phyloP scores from a whole-genome alignment of 345 rosid genomes.

The Dimocarpus longan region DNA sequence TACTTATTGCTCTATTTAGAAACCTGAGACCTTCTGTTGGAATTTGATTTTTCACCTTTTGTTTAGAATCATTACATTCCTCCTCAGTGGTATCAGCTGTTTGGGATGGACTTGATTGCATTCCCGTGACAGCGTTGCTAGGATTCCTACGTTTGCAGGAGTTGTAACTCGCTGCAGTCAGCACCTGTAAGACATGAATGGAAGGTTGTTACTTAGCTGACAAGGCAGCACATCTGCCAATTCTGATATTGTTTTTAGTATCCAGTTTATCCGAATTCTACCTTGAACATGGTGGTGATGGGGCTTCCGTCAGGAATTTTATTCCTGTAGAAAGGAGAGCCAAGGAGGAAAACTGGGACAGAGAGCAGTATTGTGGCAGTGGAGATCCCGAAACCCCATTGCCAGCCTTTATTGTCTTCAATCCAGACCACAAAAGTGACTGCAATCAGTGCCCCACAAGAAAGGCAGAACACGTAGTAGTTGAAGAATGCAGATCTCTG shows the following conservation, averaged over 20 bases:
- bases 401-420: constrained; percentile 95
- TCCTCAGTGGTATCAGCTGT: constrained; percentile 34
- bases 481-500: constrained; percentile 87
- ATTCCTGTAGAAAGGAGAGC: constrained; percentile 62
- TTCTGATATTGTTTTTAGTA: not conserved
- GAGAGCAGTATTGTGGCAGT: constrained; percentile 72
- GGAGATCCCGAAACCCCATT: constrained; percentile 81
- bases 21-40: constrained; percentile 40
- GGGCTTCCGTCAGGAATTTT: constrained; percentile 82
- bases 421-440: constrained; percentile 93
- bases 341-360: constrained; percentile 70
- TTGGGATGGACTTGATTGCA: constrained; percentile 38
- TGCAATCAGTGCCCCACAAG: constrained; percentile 83
- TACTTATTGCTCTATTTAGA: constrained; percentile 44
- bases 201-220: constrained; percentile 7
- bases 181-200: constrained; percentile 41
- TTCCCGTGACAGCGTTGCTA: constrained; percentile 37
- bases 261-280: constrained; percentile 23
- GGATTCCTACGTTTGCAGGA: constrained; percentile 36
- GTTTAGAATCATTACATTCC: constrained; percentile 22
- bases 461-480: constrained; percentile 79
- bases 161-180: constrained; percentile 51
- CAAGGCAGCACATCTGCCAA: not conserved
- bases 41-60: constrained; percentile 18
- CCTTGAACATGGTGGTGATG: constrained; percentile 78